Conservation (phyloP, 257 asterid genomes). For the Rauvolfia tetraphylla region DNA sequence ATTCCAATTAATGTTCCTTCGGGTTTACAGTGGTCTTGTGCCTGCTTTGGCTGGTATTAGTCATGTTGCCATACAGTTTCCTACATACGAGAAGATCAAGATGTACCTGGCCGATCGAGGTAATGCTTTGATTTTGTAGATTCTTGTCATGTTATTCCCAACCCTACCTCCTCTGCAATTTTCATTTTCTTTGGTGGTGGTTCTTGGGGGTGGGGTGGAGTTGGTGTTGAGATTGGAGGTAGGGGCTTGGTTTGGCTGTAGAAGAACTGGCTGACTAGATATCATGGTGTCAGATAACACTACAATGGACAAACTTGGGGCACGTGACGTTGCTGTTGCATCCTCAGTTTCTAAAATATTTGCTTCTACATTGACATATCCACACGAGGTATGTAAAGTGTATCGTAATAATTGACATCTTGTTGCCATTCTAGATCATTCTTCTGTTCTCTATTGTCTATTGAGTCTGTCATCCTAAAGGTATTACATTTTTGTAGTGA, state of each 20-base stretch:
- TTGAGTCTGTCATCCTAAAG: background rate
- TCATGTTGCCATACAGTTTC: slow-evolving; percentile 94
- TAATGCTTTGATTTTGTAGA: slow-evolving; percentile 17
- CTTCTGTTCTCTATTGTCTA: background rate
- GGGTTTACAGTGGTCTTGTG: slow-evolving; percentile 78
- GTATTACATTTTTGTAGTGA: background rate
- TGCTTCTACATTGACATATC: slow-evolving; percentile 94
- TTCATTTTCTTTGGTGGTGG: background rate
- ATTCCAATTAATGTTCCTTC: background rate
- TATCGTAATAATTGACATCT: background rate
- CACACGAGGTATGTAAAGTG: slow-evolving; percentile 64
- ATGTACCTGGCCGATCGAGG: slow-evolving; percentile 69
- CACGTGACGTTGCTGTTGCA: slow-evolving; percentile 80
- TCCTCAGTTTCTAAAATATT: slow-evolving; percentile 88
- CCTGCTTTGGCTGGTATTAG: slow-evolving; percentile 95
- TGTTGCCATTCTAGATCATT: background rate
- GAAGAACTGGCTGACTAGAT: slow-evolving; percentile 15
- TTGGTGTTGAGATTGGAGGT: background rate
- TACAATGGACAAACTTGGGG: slow-evolving; percentile 61
- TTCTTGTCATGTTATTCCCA: background rate
- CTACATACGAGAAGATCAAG: slow-evolving; percentile 83
- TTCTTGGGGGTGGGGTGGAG: background rate
- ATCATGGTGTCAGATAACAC: slow-evolving; percentile 52
- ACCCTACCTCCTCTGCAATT: background rate
- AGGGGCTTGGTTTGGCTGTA: background rate